These are phyloP conservation scores for Dioscorea cayenensis DNA, from an alignment of 116 monocot species.

Conservation along the genomic window DNA sequence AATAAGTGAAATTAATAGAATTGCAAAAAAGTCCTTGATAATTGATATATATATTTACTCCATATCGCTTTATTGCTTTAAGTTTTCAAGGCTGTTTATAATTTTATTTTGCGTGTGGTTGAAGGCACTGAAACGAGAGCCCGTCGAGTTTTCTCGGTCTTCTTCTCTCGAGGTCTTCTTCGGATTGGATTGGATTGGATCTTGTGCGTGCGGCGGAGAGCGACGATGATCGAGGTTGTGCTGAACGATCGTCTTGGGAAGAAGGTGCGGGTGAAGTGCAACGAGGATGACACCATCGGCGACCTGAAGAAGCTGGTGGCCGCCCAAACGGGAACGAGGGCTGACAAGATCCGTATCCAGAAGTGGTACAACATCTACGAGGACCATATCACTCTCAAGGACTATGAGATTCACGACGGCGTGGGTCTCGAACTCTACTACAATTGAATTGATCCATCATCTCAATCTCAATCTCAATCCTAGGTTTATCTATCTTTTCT, in stretches of 20 bases:
- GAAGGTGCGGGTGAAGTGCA: slow-evolving; percentile 88
- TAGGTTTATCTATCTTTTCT: neutral
- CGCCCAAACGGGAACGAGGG: slow-evolving; percentile 78
- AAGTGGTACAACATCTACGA: slow-evolving; percentile 85
- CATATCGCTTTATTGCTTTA: too few species aligned
- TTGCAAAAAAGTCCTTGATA: too few species aligned
- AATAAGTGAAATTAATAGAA: too few species aligned
- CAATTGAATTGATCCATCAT: slow-evolving; percentile 31
- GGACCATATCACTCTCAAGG: slow-evolving; percentile 80
- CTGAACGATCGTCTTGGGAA: slow-evolving; percentile 76
- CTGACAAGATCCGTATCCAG: slow-evolving; percentile 88
- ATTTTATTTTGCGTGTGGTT: too few species aligned
- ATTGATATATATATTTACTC: too few species aligned
- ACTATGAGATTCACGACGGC: slow-evolving; percentile 79
- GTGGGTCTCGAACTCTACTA: slow-evolving; percentile 79
- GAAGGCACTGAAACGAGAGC: too few species aligned
- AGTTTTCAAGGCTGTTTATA: too few species aligned
- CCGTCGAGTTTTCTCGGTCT: too few species aligned
- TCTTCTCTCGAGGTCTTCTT: neutral
- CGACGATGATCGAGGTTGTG: slow-evolving; percentile 76
- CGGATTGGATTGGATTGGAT: neutral
- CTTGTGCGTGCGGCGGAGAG: too few species aligned
- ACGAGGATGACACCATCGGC: slow-evolving; percentile 93
- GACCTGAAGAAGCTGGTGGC: slow-evolving; percentile 96
- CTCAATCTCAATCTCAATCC: too few species aligned